phyloP scores from a whole-genome alignment of 1,284 basidiomycete species.

The Moniliophthora roreri region DNA sequence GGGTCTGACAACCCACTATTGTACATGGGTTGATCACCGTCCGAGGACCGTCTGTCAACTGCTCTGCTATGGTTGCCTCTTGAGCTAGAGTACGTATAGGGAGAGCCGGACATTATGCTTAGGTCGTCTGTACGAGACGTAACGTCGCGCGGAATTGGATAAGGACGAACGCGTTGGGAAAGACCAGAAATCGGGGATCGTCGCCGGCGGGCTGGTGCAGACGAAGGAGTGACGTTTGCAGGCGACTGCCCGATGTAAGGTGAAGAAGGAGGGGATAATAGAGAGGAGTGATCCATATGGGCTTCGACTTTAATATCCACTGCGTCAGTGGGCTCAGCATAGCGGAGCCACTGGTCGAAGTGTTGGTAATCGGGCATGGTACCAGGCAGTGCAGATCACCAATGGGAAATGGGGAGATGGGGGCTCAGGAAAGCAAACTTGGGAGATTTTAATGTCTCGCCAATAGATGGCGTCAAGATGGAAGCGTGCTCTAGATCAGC shows the following conservation, averaged over 20 bases:
- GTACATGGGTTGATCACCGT: slow-evolving; percentile 30
- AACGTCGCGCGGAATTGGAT: slow-evolving; percentile 28
- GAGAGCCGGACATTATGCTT: slow-evolving; percentile 29
- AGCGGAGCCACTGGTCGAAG: slow-evolving; percentile 28
- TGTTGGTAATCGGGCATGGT: slow-evolving; percentile 25
- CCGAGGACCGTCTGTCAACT: slow-evolving; percentile 30
- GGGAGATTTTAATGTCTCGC: slow-evolving; percentile 25
- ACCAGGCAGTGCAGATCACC: slow-evolving; percentile 44
- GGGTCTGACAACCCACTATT: slow-evolving; percentile 12
- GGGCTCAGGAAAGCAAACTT: slow-evolving; percentile 21
- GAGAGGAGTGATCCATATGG: slow-evolving; percentile 33
- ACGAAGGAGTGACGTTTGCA: slow-evolving; percentile 17
- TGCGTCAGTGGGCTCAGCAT: slow-evolving; percentile 22
- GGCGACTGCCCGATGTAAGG: slow-evolving; percentile 16
- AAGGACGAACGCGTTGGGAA: slow-evolving; percentile 34
- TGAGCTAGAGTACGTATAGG: slow-evolving; percentile 29
- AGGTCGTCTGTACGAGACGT: slow-evolving; percentile 26
- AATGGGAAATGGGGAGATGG: slow-evolving; percentile 19
- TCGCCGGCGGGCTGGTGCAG: slow-evolving; percentile 25
- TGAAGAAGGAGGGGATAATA: slow-evolving; percentile 35
- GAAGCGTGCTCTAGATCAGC: slow-evolving; percentile 17
- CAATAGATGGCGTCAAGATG: slow-evolving; percentile 26
- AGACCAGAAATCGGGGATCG: slow-evolving; percentile 30
- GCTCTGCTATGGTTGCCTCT: slow-evolving; percentile 21
- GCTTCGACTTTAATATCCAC: slow-evolving; percentile 48